These are phyloP conservation scores for Prototheca cutis DNA, from an alignment of 163 green algal genomes.

Conservation along the genomic window DNA sequence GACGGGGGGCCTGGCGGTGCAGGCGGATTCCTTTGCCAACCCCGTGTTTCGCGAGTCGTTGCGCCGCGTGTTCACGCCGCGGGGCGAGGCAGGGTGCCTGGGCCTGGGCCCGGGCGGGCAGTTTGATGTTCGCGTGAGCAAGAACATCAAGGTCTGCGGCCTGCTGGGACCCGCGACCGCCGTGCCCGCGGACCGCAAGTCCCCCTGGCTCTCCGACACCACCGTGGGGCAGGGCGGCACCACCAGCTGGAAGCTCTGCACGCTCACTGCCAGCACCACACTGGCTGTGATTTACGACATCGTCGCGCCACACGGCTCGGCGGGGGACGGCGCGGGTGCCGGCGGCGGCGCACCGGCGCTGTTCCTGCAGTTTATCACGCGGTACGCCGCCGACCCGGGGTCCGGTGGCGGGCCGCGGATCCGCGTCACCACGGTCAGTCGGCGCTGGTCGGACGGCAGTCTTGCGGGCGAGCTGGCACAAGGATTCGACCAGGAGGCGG, in stretches of 20 bases:
- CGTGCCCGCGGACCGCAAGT: constrained; percentile 63
- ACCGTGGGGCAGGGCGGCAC: constrained; percentile 74
- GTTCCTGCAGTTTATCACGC: constrained; percentile 86
- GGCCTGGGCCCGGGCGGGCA: constrained; percentile 61
- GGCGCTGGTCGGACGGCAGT: constrained; percentile 67
- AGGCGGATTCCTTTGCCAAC: constrained; percentile 81
- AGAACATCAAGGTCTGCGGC: constrained; percentile 53
- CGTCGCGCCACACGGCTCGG: constrained; percentile 40
- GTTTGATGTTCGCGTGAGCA: constrained; percentile 47
- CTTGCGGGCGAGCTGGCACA: constrained; percentile 44
- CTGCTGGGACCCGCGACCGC: constrained; percentile 64
- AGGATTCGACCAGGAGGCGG: constrained; percentile 95
- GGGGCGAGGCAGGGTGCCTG: constrained; percentile 55
- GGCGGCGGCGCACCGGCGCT: constrained; percentile 51
- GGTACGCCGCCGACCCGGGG: constrained; percentile 75
- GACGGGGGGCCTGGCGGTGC: constrained; percentile 76
- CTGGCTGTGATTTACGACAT: constrained; percentile 79
- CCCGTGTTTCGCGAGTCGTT: constrained; percentile 79
- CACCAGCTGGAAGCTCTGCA: constrained; percentile 70
- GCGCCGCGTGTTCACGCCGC: constrained; percentile 55
- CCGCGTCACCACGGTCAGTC: constrained; percentile 76
- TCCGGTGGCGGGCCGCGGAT: constrained; percentile 53
- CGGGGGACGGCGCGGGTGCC: not conserved
- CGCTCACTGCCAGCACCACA: constrained; percentile 38
- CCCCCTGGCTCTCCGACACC: constrained; percentile 52